These are phyloP conservation scores for Alternaria triticimaculans DNA, from an alignment of 2,329 filamentous ascomycete genomes.

Conservation along the genomic window DNA sequence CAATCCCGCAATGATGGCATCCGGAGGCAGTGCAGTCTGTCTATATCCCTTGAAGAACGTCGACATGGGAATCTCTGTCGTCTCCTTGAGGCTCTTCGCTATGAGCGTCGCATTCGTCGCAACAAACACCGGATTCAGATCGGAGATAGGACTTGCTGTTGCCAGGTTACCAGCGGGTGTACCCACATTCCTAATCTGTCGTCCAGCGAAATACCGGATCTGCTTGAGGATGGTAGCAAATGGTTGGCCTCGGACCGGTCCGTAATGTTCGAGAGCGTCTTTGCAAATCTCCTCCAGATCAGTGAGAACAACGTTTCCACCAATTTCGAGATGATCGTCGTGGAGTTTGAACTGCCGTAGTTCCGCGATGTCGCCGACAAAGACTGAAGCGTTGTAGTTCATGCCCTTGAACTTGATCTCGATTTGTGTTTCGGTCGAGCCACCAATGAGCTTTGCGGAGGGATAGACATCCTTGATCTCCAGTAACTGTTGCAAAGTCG, in stretches of 20 bases:
- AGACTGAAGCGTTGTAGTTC: slow-evolving; percentile 88
- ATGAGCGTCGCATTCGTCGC: slow-evolving; percentile 82
- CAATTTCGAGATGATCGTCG: slow-evolving; percentile 85
- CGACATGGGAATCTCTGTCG: slow-evolving; percentile 87
- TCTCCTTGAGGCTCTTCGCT: slow-evolving; percentile 75
- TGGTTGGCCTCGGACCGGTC: slow-evolving; percentile 72
- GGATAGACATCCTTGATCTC: slow-evolving; percentile 89
- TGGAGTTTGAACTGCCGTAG: slow-evolving; percentile 80
- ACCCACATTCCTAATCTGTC: slow-evolving; percentile 97
- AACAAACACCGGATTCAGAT: slow-evolving; percentile 92
- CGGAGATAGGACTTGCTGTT: slow-evolving; percentile 94
- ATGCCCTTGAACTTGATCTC: slow-evolving; percentile 98
- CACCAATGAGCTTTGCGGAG: slow-evolving; percentile 90
- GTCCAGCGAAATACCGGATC: slow-evolving; percentile 89
- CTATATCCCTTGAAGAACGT: slow-evolving; percentile 94
- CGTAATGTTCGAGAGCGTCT: slow-evolving; percentile 80
- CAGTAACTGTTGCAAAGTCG: slow-evolving; percentile 83
- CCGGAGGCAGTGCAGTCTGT: slow-evolving; percentile 76
- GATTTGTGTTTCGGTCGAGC: slow-evolving; percentile 96
- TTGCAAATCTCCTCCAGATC: slow-evolving; percentile 87
- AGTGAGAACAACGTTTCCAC: slow-evolving; percentile 89
- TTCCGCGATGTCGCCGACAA: slow-evolving; percentile 90
- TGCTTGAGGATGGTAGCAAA: slow-evolving; percentile 94
- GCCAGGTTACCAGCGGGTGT: slow-evolving; percentile 93
- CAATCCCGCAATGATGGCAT: slow-evolving; percentile 86